These are phyloP conservation scores for Cladosporium sp. DNA, from an alignment of 2,329 filamentous ascomycete genomes.

Conservation along the genomic window DNA sequence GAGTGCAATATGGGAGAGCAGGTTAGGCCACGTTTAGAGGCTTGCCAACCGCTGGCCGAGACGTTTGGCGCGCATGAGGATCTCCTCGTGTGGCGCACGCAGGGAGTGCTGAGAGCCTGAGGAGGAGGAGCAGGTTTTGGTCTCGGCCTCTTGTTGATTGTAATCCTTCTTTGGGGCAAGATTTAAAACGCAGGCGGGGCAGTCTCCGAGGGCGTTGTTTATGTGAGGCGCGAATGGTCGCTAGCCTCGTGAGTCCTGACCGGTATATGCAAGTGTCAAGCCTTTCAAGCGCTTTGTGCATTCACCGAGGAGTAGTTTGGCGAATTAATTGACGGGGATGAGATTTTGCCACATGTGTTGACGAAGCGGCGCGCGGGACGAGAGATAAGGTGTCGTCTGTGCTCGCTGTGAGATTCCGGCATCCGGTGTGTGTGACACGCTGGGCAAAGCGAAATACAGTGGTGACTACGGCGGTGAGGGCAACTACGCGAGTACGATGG, in stretches of 20 bases:
- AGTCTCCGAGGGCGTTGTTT: background rate
- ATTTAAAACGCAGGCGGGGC: background rate
- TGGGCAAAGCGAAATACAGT: background rate
- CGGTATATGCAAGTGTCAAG: background rate
- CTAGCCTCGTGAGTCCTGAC: background rate
- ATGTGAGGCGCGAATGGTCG: background rate
- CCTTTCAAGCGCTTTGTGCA: background rate
- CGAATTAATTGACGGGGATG: background rate
- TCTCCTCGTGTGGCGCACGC: constrained; percentile 11
- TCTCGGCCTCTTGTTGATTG: background rate
- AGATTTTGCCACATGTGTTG: constrained; percentile 3
- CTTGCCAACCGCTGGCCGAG: constrained; percentile 15
- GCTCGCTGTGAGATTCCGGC: background rate
- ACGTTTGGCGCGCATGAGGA: constrained; percentile 14
- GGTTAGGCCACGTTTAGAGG: constrained; percentile 13
- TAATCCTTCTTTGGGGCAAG: background rate
- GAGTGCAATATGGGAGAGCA: constrained; percentile 1
- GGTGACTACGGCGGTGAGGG: background rate
- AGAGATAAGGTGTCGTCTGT: constrained; percentile 4
- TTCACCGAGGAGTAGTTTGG: background rate
- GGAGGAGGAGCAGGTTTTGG: background rate
- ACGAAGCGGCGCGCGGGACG: background rate
- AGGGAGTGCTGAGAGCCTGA: background rate
- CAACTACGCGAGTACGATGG: background rate
- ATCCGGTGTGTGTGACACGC: background rate